A percentile compares a stretch with the other conserved stretches of the same genome.
Evolutionary conservation across 177 flowering plant genomes (phyloP).

Genomic region (Vitis hybrid): DNA sequence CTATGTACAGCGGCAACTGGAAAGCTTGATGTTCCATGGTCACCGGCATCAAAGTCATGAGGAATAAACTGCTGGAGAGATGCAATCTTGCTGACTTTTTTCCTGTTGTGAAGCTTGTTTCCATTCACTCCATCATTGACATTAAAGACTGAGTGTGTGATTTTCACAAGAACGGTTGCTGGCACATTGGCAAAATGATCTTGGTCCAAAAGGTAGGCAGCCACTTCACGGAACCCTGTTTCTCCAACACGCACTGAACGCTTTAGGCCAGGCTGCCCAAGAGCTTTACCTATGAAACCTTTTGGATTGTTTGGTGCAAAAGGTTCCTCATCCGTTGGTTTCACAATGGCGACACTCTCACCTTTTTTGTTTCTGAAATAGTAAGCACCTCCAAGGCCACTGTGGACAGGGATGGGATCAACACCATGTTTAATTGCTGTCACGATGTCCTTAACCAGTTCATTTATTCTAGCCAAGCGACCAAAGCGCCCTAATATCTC

Average conservation of each 20-base stretch:
- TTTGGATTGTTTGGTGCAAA: conserved; percentile 80
- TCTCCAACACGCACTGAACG: conserved; percentile 72
- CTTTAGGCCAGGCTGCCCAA: conserved; percentile 70
- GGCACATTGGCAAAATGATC: conserved; percentile 72
- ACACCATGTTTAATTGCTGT: conserved; percentile 54
- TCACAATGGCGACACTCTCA: conserved; percentile 65
- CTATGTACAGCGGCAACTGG: conserved; percentile 68
- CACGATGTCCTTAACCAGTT: conserved; percentile 57
- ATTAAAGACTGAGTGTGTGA: conserved; percentile 62
- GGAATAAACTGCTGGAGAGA: conserved; percentile 68
- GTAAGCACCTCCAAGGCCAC: conserved; percentile 80
- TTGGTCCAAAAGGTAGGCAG: conserved; percentile 72
- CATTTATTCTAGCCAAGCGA: conserved; percentile 29
- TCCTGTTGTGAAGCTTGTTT: conserved; percentile 28
- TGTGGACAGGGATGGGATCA: conserved; percentile 54
- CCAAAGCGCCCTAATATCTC: conserved; percentile 47
- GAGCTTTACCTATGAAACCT: conserved; percentile 66
- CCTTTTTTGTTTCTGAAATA: conserved; percentile 56
- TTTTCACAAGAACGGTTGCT: conserved; percentile 69
- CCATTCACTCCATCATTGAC: conserved; percentile 49
- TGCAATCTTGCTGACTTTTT: conserved; percentile 63
- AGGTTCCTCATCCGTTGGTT: conserved; percentile 85
- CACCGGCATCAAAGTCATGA: conserved; percentile 76
- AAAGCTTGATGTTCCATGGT: conserved; percentile 70
- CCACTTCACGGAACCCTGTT: conserved; percentile 73